Conservation (phyloP, 2,329 filamentous ascomycete species). For the Lachnum nothofagi region DNA sequence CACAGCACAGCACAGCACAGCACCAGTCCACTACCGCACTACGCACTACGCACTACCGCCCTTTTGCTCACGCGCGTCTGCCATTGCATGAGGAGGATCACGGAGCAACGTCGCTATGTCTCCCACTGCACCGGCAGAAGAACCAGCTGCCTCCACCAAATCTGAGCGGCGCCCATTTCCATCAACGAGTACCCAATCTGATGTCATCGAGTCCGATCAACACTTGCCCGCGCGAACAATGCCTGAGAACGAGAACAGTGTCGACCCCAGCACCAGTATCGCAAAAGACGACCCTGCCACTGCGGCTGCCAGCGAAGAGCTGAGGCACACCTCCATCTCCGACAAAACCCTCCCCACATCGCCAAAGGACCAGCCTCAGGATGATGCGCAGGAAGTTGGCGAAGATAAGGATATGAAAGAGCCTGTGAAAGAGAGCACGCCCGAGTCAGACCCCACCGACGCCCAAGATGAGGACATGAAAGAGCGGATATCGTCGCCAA, state of each 20-base stretch:
- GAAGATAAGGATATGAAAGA: constrained; percentile 30
- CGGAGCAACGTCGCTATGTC: constrained; percentile 18
- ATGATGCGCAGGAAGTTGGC: constrained; percentile 24
- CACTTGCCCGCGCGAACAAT: constrained; percentile 25
- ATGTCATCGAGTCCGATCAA: constrained; percentile 26
- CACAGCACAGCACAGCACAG: not conserved
- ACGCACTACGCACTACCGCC: too few relatives aligned
- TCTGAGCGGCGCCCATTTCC: constrained; percentile 11
- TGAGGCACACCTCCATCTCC: constrained; percentile 60
- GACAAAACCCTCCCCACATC: constrained; percentile 35
- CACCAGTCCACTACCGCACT: not conserved
- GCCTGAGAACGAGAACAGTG: constrained; percentile 17
- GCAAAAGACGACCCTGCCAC: constrained; percentile 56
- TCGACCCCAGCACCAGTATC: constrained; percentile 8
- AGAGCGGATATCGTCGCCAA: constrained; percentile 53
- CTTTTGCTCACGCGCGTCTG: not conserved
- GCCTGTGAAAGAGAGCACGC: constrained; percentile 24
- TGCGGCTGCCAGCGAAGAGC: constrained; percentile 57
- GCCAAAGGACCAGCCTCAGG: constrained; percentile 28
- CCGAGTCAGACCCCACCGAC: constrained; percentile 35
- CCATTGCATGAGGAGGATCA: constrained; percentile 12
- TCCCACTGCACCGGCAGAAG: constrained; percentile 19
- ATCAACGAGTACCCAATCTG: constrained; percentile 15
- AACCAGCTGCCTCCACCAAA: constrained; percentile 12
- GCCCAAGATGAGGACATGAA: constrained; percentile 39